A percentile compares a stretch with the other conserved stretches of the same genome.
Conservation (phyloP, 2,329 filamentous ascomycete species). For the Chalara sp. region DNA sequence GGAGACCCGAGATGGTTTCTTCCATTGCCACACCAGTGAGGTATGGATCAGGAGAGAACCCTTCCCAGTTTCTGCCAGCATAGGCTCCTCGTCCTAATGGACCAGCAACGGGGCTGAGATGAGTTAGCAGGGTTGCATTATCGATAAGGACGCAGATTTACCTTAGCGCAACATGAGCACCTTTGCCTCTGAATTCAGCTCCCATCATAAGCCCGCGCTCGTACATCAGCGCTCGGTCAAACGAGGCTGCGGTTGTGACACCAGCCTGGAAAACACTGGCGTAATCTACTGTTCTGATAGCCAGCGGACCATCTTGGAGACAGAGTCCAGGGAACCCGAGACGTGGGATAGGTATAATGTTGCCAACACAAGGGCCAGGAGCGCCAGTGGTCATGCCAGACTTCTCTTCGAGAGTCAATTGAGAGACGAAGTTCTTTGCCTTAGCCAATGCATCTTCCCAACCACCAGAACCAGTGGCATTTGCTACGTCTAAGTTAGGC, state of each 20-base stretch:
- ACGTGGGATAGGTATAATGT: conserved; percentile 22
- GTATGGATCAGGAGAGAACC: conserved; percentile 63
- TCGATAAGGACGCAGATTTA: too few relatives aligned
- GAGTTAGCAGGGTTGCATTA: conserved; percentile 18
- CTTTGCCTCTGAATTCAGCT: conserved; percentile 65
- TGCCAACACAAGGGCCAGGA: conserved; percentile 25
- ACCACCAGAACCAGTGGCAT: conserved; percentile 1
- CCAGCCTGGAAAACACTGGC: conserved; percentile 64
- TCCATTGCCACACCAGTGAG: conserved; percentile 66
- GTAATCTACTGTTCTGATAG: conserved; percentile 50
- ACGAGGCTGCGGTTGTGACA: conserved; percentile 62
- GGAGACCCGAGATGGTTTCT: conserved; percentile 71
- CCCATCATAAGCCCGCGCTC: conserved; percentile 42
- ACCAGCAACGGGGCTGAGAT: conserved; percentile 69
- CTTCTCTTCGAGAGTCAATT: conserved; percentile 76
- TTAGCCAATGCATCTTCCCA: conserved; percentile 70
- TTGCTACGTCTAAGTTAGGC: too few relatives aligned
- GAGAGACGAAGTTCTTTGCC: conserved; percentile 59
- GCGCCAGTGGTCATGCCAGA: conserved; percentile 92
- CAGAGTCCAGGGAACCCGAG: conserved; percentile 25
- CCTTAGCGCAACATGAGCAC: conserved; percentile 47
- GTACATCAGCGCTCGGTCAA: conserved; percentile 56
- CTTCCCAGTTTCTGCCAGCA: conserved; percentile 66
- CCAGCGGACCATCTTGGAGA: conserved; percentile 27
- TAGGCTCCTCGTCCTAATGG: conserved; percentile 59